Evolutionary conservation across 331 rosid genomes (phyloP).

Genomic region (Spiraea crenata): DNA sequence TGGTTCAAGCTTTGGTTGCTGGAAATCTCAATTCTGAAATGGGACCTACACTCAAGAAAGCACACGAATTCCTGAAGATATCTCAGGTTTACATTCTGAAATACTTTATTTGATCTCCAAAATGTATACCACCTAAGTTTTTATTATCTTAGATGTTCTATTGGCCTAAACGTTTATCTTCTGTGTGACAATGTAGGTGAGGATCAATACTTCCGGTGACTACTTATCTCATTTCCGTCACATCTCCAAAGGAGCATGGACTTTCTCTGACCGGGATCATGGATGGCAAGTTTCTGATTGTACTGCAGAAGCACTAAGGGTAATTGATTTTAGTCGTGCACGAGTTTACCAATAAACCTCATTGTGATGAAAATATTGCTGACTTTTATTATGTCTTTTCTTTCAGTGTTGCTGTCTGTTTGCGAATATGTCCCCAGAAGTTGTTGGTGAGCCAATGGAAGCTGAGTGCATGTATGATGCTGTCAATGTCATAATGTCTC

Average conservation of each 20-base stretch:
- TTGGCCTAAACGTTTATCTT: not conserved
- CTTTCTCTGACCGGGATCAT: conserved; percentile 83
- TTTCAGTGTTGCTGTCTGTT: conserved; percentile 62
- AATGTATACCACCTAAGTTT: not conserved
- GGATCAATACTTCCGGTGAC: conserved; percentile 53
- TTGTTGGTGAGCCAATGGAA: conserved; percentile 71
- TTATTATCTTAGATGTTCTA: too few species aligned
- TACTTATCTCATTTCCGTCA: conserved; percentile 65
- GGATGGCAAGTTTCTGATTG: conserved; percentile 88
- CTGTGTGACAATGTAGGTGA: conserved; percentile 24
- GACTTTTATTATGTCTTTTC: not conserved
- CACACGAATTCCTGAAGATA: conserved; percentile 60
- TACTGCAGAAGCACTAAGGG: conserved; percentile 72
- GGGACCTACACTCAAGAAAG: conserved; percentile 43
- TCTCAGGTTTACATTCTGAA: conserved; percentile 46
- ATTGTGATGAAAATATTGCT: not conserved
- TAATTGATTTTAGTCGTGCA: conserved; percentile 6
- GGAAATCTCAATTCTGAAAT: conserved; percentile 41
- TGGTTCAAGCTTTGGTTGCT: conserved; percentile 67
- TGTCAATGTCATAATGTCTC: conserved; percentile 55
- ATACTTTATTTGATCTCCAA: not conserved
- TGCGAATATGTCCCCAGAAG: conserved; percentile 49
- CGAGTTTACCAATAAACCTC: not conserved
- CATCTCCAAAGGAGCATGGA: conserved; percentile 82
- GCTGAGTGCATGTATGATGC: conserved; percentile 58